A percentile compares a stretch with the other conserved stretches of the same genome.
phyloP scores from a whole-genome alignment of 139 green algal genomes.

The Parachlorella kessleri region DNA sequence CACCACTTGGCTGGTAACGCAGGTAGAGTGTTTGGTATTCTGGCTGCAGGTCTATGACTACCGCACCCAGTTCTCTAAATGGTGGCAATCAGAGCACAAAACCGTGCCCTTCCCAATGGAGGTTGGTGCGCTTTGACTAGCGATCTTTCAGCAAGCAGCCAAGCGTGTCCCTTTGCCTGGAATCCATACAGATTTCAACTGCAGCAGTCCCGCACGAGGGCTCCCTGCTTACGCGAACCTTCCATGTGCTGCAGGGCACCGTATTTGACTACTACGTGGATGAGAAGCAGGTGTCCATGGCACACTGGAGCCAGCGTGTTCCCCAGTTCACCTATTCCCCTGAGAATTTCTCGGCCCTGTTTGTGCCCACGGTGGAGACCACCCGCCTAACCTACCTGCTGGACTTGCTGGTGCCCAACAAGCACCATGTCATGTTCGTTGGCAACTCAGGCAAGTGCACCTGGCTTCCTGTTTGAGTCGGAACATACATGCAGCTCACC shows the following conservation, averaged over 20 bases:
- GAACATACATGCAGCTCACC: too few species aligned
- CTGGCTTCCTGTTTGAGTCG: too few species aligned
- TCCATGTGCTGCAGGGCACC: constrained; percentile 64
- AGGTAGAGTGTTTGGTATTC: too few species aligned
- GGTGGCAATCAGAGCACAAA: constrained; percentile 86
- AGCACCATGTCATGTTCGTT: constrained; percentile 92
- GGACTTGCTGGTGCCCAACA: constrained; percentile 76
- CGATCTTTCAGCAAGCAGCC: too few species aligned
- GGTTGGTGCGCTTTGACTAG: too few species aligned
- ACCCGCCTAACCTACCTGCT: constrained; percentile 86
- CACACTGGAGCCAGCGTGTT: constrained; percentile 74
- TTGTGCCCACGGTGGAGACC: constrained; percentile 91
- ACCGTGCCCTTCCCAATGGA: constrained; percentile 51
- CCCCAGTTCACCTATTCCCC: constrained; percentile 63
- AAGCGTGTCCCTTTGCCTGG: too few species aligned
- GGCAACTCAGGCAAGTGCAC: constrained; percentile 67
- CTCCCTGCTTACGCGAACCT: too few species aligned
- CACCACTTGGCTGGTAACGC: too few species aligned
- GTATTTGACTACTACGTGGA: constrained; percentile 95
- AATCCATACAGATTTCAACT: too few species aligned
- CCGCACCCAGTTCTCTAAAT: constrained; percentile 85
- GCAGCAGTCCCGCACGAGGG: too few species aligned
- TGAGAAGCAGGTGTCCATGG: constrained; percentile 67
- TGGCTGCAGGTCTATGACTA: constrained; percentile 56
- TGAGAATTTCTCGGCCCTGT: constrained; percentile 65